Conservation (phyloP, 2,329 filamentous ascomycete genomes). For the Verruconis gallopava region DNA sequence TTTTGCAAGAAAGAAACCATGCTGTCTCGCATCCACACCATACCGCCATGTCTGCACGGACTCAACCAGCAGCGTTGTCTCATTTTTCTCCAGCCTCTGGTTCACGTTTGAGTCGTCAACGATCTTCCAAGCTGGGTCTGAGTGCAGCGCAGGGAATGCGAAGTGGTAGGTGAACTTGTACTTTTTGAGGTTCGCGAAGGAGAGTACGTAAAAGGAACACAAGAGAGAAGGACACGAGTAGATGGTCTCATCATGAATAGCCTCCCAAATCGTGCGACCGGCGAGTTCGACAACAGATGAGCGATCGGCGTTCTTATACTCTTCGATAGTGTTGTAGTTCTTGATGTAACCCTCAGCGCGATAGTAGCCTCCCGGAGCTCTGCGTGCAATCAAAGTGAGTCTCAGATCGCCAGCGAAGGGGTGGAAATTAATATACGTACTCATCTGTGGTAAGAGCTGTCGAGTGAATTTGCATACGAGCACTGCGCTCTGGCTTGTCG, state of each 20-base stretch:
- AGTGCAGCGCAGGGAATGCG: constrained; percentile 85
- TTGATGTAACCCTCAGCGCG: constrained; percentile 88
- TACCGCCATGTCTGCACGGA: constrained; percentile 80
- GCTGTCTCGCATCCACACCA: constrained; percentile 65
- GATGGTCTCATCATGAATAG: constrained; percentile 90
- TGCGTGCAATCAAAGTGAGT: too few relatives aligned
- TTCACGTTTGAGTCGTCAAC: constrained; percentile 21
- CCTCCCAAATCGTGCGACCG: constrained; percentile 86
- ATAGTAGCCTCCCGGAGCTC: constrained; percentile 49
- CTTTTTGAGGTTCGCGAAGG: constrained; percentile 91
- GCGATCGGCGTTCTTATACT: constrained; percentile 78
- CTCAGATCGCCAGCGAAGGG: constrained; percentile 7
- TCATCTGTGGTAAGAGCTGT: constrained; percentile 73
- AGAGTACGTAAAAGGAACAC: constrained; percentile 76
- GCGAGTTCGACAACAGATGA: constrained; percentile 62
- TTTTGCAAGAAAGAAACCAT: constrained; percentile 94
- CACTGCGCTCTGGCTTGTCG: constrained; percentile 61
- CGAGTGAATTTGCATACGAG: constrained; percentile 80
- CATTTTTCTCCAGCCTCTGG: constrained; percentile 45
- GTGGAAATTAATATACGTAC: constrained; percentile 39
- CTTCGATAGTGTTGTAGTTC: constrained; percentile 92
- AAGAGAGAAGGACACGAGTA: constrained; percentile 89
- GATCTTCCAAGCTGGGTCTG: constrained; percentile 69
- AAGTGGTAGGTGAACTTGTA: constrained; percentile 99
- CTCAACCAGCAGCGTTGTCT: constrained; percentile 70